Conservation (phyloP, 2,329 filamentous ascomycete species). For the Monilinia fructicola region DNA sequence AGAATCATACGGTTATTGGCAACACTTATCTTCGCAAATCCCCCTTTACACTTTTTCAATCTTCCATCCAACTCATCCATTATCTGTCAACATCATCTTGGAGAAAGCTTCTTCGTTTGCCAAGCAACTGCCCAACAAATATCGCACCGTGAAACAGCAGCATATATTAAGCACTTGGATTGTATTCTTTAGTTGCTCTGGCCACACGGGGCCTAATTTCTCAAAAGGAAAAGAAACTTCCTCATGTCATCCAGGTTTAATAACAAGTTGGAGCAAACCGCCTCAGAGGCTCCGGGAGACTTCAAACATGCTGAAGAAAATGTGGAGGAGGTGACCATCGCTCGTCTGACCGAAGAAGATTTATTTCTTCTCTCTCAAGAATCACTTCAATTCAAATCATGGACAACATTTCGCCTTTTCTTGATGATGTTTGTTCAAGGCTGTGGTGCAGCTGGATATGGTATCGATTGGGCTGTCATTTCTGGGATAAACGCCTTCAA, state of each 20-base stretch:
- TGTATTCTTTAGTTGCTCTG: background rate
- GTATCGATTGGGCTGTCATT: conserved; percentile 52
- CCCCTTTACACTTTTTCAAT: background rate
- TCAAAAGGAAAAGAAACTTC: background rate
- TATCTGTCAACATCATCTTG: background rate
- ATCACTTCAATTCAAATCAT: conserved; percentile 45
- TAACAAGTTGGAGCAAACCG: background rate
- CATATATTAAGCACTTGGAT: background rate
- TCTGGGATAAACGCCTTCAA: conserved; percentile 47
- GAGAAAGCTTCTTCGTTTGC: background rate
- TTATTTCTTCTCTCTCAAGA: conserved; percentile 46
- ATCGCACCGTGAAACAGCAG: background rate
- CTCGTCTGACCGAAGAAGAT: conserved; percentile 49
- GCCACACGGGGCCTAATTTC: background rate
- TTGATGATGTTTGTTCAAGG: conserved; percentile 49
- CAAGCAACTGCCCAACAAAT: no score
- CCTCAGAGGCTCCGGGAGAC: conserved; percentile 31
- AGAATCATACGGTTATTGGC: background rate
- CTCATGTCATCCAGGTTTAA: background rate
- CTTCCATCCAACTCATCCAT: background rate
- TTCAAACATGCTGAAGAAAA: conserved; percentile 41
- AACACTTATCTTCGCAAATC: background rate
- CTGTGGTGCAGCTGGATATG: conserved; percentile 45
- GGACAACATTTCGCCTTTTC: conserved; percentile 45
- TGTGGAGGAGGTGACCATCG: conserved; percentile 48